Base-by-base conservation (phyloP, 2,329 filamentous ascomycete genomes). In the Claviceps digitariae region DNA sequence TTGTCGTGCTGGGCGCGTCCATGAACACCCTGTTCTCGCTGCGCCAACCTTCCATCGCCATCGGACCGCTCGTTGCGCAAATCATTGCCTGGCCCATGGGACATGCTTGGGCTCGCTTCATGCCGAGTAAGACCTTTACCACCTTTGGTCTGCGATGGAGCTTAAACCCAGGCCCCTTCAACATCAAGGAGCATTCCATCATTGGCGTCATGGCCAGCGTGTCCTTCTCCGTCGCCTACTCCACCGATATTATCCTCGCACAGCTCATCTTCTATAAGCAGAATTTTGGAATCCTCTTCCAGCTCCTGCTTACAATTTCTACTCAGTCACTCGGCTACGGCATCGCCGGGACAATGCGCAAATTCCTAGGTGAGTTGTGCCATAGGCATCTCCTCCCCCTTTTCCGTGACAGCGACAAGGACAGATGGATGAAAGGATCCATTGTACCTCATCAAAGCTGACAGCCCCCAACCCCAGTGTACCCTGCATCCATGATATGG, bases 401-500 rank as follows among this genome's bases (percentile, higher is more conserved):
- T 17, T 3, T 15, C 13, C 8, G 1, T n/a, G 44, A 31, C n/a
- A 15, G 17, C 9, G 10, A 47, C 27, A 12, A 44, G 17, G 12
- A 31, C 9, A 21, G 23, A 15, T 4, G 13, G 17, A 13, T 3
- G 12, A 29, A n/a, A 12, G 27, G 20, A 31, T 21, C 3, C 9
- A 3, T 17, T 31, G 5, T 38, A 10, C 8, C 40, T 48, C 13
- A 25, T n/a, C n/a, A 13, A 12, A 25, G 3, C 20, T 23, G 10
- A 49, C 58, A 61, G n/a, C 62, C 44, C 1, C 2, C 5, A n/a
- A n/a, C 23, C 25, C n/a, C 21, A 78, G 76, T 81, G 12, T 81
- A 82, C 58, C 80, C 79, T 3, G 81, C 83, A 0, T 79, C 84
- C 10, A 86, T 88, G 82, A 86, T 88, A 55, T 88, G 84, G 84